Base-by-base conservation (phyloP, 169 alveolate species). In the Plasmodium ovale region DNA sequence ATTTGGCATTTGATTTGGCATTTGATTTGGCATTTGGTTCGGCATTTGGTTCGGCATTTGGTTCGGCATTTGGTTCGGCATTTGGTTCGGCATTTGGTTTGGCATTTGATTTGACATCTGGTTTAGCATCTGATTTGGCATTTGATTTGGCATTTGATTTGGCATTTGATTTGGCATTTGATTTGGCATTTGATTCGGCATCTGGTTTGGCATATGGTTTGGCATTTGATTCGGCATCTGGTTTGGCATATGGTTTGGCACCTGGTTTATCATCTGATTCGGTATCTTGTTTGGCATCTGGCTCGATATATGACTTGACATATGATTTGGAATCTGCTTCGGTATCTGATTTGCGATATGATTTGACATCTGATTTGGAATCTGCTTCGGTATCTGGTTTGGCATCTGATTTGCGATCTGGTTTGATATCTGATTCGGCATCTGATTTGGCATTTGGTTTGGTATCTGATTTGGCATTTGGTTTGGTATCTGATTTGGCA, bases 21-120 rank as follows among this genome's bases (percentile, higher is more conserved):
- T n/a, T n/a, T n/a, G n/a, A 62, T 62, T 62, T 62, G 33, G 42
- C n/a, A n/a, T n/a, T n/a, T 27, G 72, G 72, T 0, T 35, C 33
- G 51, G 9, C 9, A 9, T 31, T n/a, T 47, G 29, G 23, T 21
- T 31, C 10, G 29, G 12, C 23, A 62, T 12, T 31, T 29, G 16
- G n/a, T 29, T 35, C 33, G 2, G 27, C 27, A 58, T 4, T 44
- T 44, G n/a, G n/a, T 1, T 10, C 14, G 27, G 72, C 16, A 19
- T 31, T n/a, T n/a, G n/a, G n/a, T n/a, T n/a, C n/a, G n/a, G n/a
- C n/a, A n/a, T n/a, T n/a, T n/a, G n/a, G n/a, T n/a, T 5, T 47
- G 12, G 56, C 2, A 14, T 47, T 2, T 2, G 56, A 47, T 47
- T 47, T 47, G 16, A 3, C 56, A 47, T 47, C 16, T 2, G 56